Percentiles rank a stretch among this genome's conserved stretches.
These are phyloP conservation scores for Sporothrix globosa DNA, from an alignment of 2,329 filamentous ascomycete species.

Conservation along the genomic window DNA sequence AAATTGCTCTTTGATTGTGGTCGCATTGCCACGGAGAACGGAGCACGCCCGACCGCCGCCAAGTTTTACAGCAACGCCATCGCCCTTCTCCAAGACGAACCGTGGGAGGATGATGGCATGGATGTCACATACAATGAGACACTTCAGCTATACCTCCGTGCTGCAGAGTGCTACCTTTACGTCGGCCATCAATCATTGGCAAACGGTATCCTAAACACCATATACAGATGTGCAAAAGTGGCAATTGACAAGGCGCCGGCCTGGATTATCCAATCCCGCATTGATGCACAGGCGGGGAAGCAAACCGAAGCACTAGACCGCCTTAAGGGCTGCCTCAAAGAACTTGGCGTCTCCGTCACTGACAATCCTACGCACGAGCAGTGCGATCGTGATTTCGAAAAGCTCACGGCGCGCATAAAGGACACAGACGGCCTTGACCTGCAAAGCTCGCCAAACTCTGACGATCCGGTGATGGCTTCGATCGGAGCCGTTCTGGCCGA, in stretches of 20 bases:
- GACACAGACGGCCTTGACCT: slow-evolving; percentile 57
- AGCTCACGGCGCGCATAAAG: slow-evolving; percentile 62
- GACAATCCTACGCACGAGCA: slow-evolving; percentile 70
- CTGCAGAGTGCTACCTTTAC: slow-evolving; percentile 81
- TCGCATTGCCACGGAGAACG: slow-evolving; percentile 76
- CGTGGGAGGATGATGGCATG: slow-evolving; percentile 70
- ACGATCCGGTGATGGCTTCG: slow-evolving; percentile 61
- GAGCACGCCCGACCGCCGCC: slow-evolving; percentile 77
- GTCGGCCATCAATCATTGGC: slow-evolving; percentile 72
- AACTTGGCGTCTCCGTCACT: slow-evolving; percentile 69
- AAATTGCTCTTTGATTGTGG: slow-evolving; percentile 79
- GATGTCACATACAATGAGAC: slow-evolving; percentile 89
- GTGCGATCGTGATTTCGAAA: slow-evolving; percentile 75
- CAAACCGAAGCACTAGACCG: slow-evolving; percentile 68
- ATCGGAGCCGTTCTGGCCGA: slow-evolving; percentile 72
- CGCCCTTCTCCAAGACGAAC: slow-evolving; percentile 73
- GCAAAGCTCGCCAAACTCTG: slow-evolving; percentile 48
- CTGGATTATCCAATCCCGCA: slow-evolving; percentile 79
- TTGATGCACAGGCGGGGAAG: slow-evolving; percentile 75
- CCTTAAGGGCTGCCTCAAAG: slow-evolving; percentile 70
- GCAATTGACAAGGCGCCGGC: slow-evolving; percentile 80
- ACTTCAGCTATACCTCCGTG: slow-evolving; percentile 73
- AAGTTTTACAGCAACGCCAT: slow-evolving; percentile 81
- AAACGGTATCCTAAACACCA: slow-evolving; percentile 66
- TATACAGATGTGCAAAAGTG: slow-evolving; percentile 71